phyloP scores from a whole-genome alignment of 495 filamentous ascomycete genomes.

The Lophiostoma macrostomum region DNA sequence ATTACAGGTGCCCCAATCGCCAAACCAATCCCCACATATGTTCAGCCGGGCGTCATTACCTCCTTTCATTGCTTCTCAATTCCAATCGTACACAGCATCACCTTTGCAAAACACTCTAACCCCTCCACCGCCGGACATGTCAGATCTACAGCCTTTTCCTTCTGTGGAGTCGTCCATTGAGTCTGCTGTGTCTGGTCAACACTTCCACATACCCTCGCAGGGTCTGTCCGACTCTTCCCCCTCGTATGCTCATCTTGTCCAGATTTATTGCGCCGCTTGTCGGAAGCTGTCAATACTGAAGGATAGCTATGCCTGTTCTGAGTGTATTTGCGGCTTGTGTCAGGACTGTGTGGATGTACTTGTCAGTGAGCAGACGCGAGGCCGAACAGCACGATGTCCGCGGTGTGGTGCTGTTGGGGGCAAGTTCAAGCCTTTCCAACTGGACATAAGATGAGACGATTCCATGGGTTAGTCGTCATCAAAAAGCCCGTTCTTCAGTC shows the following conservation, averaged over 20 bases:
- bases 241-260: slow-evolving; percentile 60
- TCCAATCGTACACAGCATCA: slow-evolving; percentile 77
- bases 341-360: slow-evolving; percentile 78
- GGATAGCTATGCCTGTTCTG: slow-evolving; percentile 86
- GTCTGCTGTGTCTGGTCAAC: slow-evolving; percentile 54
- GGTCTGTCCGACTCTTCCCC: slow-evolving; percentile 49
- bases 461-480: neutral
- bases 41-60: slow-evolving; percentile 75
- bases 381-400: slow-evolving; percentile 59
- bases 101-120: slow-evolving; percentile 83
- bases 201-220: slow-evolving; percentile 62
- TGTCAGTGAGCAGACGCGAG: slow-evolving; percentile 51
- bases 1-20: slow-evolving; percentile 54
- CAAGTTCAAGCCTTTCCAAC: slow-evolving; percentile 64
- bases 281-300: slow-evolving; percentile 67
- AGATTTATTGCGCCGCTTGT: slow-evolving; percentile 86
- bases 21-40: slow-evolving; percentile 58
- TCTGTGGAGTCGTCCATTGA: slow-evolving; percentile 73
- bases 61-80: slow-evolving; percentile 59
- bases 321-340: slow-evolving; percentile 90
- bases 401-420: slow-evolving; percentile 64
- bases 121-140: slow-evolving; percentile 62
- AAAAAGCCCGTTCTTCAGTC: too few relatives aligned
- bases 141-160: slow-evolving; percentile 68
- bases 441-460: slow-evolving; percentile 55